Evolutionary conservation across 1,284 basidiomycete species (phyloP), one percentile per base, ranked within the genome.

Genomic region (Sporisorium scitamineum): DNA sequence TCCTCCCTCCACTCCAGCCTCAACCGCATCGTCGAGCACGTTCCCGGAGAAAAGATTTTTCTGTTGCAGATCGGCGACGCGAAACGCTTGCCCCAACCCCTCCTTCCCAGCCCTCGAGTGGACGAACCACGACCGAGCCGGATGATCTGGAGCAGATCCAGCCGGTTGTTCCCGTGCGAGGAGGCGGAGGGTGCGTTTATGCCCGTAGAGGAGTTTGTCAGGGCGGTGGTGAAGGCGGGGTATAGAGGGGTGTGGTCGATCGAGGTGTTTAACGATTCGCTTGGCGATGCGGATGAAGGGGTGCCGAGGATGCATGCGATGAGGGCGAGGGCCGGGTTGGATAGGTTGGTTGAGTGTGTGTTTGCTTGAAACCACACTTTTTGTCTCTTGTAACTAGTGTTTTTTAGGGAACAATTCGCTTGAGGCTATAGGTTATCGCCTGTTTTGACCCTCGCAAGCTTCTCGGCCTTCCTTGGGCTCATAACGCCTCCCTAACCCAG

Each of bases 231-330:
- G 4, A 32, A 62, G 42, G 80, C 83, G 0, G 85, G 86, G 16
- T 86, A 86, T 58, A 61, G 22, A 6, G 86, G 86, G 1, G 64
- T 78, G 1, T 85, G 86, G 81, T 80, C 76, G 18, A 66, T 86
- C 34, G 86, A 86, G 67, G 84, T 86, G 1, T 86, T 86, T 52
- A 85, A 86, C 57, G 75, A 80, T n/a, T 72, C 53, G 16, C 56
- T 86, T 5, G 54, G 53, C 13, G 65, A 78, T 10, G 24, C 39
- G 8, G 54, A 55, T 8, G 29, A 24, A 8, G 18, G 50, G 6
- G 79, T 84, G 1, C 78, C 77, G 7, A 18, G 13, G 7, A 45
- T 63, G 47, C 85, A 86, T 54, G 84, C 85, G 2, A 24, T 29
- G 34, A 58, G 85, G 14, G 85, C 70, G 9, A 32, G 54, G 7